Evolutionary conservation across 495 filamentous ascomycete genomes (phyloP), one percentile per base, ranked within the genome.

Genomic region (Penicillium pulvis): DNA sequence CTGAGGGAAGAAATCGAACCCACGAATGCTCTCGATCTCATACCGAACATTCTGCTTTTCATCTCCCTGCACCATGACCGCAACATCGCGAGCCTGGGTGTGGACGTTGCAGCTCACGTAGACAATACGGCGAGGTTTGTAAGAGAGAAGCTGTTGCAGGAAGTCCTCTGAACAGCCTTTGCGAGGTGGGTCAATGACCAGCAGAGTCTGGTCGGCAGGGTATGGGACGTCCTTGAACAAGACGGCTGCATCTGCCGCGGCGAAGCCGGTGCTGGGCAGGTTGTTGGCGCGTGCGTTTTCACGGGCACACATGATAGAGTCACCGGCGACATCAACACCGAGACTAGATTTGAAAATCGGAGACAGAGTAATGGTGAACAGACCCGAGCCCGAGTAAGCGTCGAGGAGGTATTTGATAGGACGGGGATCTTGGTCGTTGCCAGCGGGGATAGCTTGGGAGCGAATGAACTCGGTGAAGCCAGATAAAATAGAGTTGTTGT

Each of bases 91-190:
- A 35, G 94, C 95, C 77, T 98, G 94, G 20, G 94, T 97, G 66
- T 98, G 95, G 55, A 98, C 95, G 69, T 98, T 98, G 62, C 94
- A 98, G 56, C 90, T 93, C 20, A 98, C 94, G 68, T 98, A 98
- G 8, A 96, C 87, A 12, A 98, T 82, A 46, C 93, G 76, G 55
- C 79, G 79, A 6, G 94, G 94, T 47, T 79, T 86, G 62, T 85
- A 97, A 19, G 70, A 65, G 20, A 97, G 68, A 58, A 98, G 72
- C 78, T 98, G 94, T 20, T 76, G 61, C 30, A 98, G 72, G 72
- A 98, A 98, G 47, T 78, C 81, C 12, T 88, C 85, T 55, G 96
- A 93, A 70, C 94, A 98, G 10, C 94, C 94, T 71, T 98, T 98
- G 50, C 95, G 82, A 23, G 94, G 92, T 33, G 94, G 94, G 72